Base-by-base conservation (phyloP, 495 filamentous ascomycete species). In the Podospora pseudopauciseta region DNA sequence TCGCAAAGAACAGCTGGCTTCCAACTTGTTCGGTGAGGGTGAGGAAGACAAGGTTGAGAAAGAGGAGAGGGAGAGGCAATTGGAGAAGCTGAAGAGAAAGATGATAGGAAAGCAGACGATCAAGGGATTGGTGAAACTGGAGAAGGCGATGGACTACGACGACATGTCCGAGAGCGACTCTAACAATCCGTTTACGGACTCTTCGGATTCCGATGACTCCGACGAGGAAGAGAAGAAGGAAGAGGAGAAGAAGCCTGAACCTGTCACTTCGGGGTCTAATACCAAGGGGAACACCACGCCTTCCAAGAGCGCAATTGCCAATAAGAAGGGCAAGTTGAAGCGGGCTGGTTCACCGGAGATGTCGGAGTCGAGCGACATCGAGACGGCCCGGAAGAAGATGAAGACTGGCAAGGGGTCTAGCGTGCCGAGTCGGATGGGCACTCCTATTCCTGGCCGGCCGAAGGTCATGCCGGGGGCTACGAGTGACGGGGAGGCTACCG, bases 301-400 rank as follows among this genome's bases (percentile, higher is more conserved):
- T 0, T 89, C 90, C 26, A 88, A 90, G 30, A 88, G 86, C 55
- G 73, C 80, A 60, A 4, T 58, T 4, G 39, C 15, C 9, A 72
- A 82, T n/a, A 92, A 90, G 80, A 91, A 92, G 79, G 71, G 80
- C 72, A 87, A 86, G 62, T 87, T 94, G 60, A 98, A 97, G 79
- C 89, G 95, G 19, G 82, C 90, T 23, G 94, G 94, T 32, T 97
- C 94, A 32, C 92, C 94, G 6, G 89, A 92, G 71, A 84, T 89
- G 20, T 97, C 95, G 15, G 85, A 97, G 73, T 90, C 91, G 19
- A 96, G 92, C 79, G 96, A 93, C 61, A 94, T 91, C 68, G 95
- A 99, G 74, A 91, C 90, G 1, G 86, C 88, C 26, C 91, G 91
- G 56, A 96, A 97, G 82, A 97, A 96, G 85, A 83, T 86, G 54